phyloP scores from a whole-genome alignment of 495 filamentous ascomycete genomes.

The Pseudevernia furfuracea region DNA sequence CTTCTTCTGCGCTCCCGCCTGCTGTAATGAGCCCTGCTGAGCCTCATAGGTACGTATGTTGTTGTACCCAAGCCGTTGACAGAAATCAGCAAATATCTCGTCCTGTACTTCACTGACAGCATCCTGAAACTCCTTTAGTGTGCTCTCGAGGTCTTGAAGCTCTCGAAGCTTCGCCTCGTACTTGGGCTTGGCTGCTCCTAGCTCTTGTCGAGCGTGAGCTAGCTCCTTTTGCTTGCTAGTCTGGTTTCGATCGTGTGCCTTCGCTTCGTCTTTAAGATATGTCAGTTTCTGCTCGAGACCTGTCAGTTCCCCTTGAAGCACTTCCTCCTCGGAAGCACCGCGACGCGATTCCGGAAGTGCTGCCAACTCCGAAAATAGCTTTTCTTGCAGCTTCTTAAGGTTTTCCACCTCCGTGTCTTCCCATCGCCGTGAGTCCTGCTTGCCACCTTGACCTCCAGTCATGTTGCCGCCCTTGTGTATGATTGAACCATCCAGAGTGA shows the following conservation, averaged over 20 bases:
- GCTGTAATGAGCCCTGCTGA: slow-evolving; percentile 83
- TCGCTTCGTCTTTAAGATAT: slow-evolving; percentile 66
- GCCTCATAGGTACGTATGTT: slow-evolving; percentile 89
- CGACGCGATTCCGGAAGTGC: slow-evolving; percentile 69
- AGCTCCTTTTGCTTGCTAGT: slow-evolving; percentile 79
- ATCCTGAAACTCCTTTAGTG: slow-evolving; percentile 61
- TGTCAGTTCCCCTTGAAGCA: slow-evolving; percentile 67
- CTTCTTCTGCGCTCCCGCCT: slow-evolving; percentile 79
- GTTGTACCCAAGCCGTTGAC: slow-evolving; percentile 74
- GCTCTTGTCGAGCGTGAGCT: slow-evolving; percentile 58
- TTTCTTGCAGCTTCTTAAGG: slow-evolving; percentile 61
- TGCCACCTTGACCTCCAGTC: slow-evolving; percentile 81
- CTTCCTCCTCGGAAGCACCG: slow-evolving; percentile 67
- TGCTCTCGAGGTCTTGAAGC: slow-evolving; percentile 56
- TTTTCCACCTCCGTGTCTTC: slow-evolving; percentile 84
- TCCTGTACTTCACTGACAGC: slow-evolving; percentile 82
- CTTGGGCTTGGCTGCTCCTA: slow-evolving; percentile 69
- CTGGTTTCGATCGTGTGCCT: slow-evolving; percentile 76
- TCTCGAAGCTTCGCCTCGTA: slow-evolving; percentile 61
- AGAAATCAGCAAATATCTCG: slow-evolving; percentile 80
- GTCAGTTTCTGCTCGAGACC: slow-evolving; percentile 72
- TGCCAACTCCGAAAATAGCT: slow-evolving; percentile 61
- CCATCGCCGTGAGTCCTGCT: slow-evolving; percentile 71
- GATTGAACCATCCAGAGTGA: slow-evolving; percentile 83
- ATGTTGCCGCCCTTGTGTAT: slow-evolving; percentile 97